These are phyloP conservation scores for Picea mariana DNA, from an alignment of 83 land plant genomes.

Conservation along the genomic window DNA sequence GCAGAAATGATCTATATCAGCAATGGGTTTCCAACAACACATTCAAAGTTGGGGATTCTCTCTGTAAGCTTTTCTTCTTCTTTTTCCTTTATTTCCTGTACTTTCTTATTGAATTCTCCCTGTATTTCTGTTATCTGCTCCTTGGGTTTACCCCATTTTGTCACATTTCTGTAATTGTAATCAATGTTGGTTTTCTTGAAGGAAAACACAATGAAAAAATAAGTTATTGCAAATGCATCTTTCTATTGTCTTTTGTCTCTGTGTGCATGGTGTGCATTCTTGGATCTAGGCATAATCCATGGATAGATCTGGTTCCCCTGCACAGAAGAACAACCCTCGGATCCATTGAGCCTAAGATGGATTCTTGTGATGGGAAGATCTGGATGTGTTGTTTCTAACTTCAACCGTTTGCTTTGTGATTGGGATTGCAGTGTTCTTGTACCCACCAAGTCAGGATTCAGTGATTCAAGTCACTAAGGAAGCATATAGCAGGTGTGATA, in stretches of 20 bases:
- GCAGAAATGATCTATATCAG: slow-evolving; percentile 41
- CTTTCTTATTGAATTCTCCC: neutral
- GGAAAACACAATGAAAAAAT: neutral
- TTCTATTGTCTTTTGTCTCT: neutral
- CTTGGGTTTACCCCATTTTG: neutral
- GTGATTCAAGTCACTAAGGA: slow-evolving; percentile 55
- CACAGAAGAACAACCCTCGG: too few species aligned
- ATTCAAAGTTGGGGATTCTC: slow-evolving; percentile 62
- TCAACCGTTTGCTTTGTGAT: too few species aligned
- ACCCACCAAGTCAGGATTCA: slow-evolving; percentile 77
- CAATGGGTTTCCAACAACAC: slow-evolving; percentile 41
- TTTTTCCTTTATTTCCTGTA: neutral
- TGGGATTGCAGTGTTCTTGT: slow-evolving; percentile 54
- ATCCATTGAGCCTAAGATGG: too few species aligned
- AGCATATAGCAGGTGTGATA: slow-evolving; percentile 45
- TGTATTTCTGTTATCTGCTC: neutral
- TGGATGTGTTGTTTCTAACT: too few species aligned
- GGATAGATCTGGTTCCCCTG: neutral
- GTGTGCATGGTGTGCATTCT: neutral
- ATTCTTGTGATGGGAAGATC: too few species aligned
- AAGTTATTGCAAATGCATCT: neutral
- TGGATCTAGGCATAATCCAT: neutral
- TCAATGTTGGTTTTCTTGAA: neutral
- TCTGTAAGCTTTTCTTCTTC: slow-evolving; percentile 38
- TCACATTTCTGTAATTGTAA: too few species aligned